These are phyloP conservation scores for Ganoderma boninense DNA, from an alignment of 1,284 basidiomycete genomes.

Conservation along the genomic window DNA sequence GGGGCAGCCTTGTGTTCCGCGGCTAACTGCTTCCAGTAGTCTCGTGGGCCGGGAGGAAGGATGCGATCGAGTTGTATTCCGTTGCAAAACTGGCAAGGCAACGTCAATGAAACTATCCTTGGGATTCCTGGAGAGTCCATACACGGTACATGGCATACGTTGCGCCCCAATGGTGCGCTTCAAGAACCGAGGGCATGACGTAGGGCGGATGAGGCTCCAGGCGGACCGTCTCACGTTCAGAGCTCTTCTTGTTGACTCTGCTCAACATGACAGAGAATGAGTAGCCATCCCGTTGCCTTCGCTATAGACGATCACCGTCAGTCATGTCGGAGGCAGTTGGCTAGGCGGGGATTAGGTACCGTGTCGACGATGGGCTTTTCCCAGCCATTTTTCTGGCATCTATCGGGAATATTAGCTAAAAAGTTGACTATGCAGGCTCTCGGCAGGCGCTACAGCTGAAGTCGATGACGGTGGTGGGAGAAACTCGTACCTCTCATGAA, in stretches of 20 bases:
- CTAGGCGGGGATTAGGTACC: conserved; percentile 49
- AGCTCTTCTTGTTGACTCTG: conserved; percentile 74
- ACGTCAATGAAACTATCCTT: not conserved
- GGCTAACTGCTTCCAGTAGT: conserved; percentile 85
- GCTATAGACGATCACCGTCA: conserved; percentile 44
- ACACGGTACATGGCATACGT: conserved; percentile 90
- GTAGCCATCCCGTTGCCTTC: conserved; percentile 58
- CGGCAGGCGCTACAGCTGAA: no score
- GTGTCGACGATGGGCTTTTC: conserved; percentile 80
- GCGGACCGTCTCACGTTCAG: conserved; percentile 73
- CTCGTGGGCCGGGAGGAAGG: conserved; percentile 82
- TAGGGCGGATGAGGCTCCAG: conserved; percentile 78
- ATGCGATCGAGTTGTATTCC: conserved; percentile 79
- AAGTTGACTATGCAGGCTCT: not conserved
- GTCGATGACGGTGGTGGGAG: not conserved
- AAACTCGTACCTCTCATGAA: conserved; percentile 72
- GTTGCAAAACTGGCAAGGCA: conserved; percentile 73
- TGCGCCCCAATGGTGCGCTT: conserved; percentile 90
- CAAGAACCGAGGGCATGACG: conserved; percentile 65
- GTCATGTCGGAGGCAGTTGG: not conserved
- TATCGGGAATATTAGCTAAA: conserved; percentile 36
- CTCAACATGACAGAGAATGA: conserved; percentile 72
- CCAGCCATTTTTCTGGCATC: conserved; percentile 90
- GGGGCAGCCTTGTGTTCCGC: conserved; percentile 73
- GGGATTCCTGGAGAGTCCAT: conserved; percentile 44